A percentile compares a stretch with the other conserved stretches of the same genome.
Conservation (phyloP, 2,329 filamentous ascomycete species). For the Aspergillus fischeri region DNA sequence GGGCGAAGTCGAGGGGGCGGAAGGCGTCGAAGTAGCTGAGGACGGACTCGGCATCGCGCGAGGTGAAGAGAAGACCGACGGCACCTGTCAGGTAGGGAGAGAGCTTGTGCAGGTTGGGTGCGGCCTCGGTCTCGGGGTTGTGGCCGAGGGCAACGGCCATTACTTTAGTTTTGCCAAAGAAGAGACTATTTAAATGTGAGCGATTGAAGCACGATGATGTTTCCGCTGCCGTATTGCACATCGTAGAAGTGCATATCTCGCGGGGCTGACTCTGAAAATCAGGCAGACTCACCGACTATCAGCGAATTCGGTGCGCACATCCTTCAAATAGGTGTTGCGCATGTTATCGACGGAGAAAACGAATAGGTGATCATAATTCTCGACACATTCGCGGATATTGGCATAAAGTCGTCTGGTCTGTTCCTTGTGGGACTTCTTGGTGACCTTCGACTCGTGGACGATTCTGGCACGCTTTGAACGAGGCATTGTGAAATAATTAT, state of each 20-base stretch:
- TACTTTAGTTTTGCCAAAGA: constrained; percentile 99
- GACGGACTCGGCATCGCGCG: constrained; percentile 65
- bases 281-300: constrained; percentile 67
- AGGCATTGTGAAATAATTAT: constrained; percentile 62
- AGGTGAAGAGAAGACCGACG: constrained; percentile 87
- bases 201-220: constrained; percentile 2
- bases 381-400: constrained; percentile 79
- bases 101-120: constrained; percentile 70
- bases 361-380: constrained; percentile 85
- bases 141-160: constrained; percentile 92
- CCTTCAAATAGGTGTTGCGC: constrained; percentile 94
- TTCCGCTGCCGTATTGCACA: neutral
- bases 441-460: constrained; percentile 84
- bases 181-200: constrained; percentile 57
- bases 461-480: constrained; percentile 91
- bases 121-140: constrained; percentile 71
- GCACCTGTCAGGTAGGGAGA: constrained; percentile 69
- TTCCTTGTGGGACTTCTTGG: constrained; percentile 90
- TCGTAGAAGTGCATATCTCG: neutral
- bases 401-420: constrained; percentile 79
- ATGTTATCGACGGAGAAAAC: constrained; percentile 95
- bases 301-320: constrained; percentile 76
- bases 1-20: constrained; percentile 79
- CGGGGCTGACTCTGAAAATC: neutral
- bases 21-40: constrained; percentile 68